Evolutionary conservation across 2,329 filamentous ascomycete species (phyloP), one percentile per base, ranked within the genome.

Genomic region (Didymella lethalis): DNA sequence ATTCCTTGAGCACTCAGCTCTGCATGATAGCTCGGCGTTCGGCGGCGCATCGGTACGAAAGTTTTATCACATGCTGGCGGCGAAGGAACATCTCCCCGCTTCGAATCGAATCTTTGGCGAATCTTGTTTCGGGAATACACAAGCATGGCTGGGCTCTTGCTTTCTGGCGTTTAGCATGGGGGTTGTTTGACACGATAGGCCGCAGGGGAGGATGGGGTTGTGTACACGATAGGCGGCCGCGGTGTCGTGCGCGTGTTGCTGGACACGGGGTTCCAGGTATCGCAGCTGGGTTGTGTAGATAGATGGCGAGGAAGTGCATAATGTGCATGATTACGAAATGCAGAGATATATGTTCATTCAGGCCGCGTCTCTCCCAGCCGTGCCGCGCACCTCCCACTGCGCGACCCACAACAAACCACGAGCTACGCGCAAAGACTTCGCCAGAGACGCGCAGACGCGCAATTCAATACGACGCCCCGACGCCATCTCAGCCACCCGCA

Each of bases 21-120:
- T 65, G 64, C 64, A 70, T 67, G 59, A 65, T 54, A 64, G 61
- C 65, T 66, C 58, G 67, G 67, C 67, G 67, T 64, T 70, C 62
- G 48, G 60, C 57, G 61, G 64, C 63, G 59, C 53, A 49, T 51
- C 29, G 56, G 38, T 63, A 47, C 51, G 51, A 48, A 54, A 47
- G 50, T 44, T 65, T 57, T 59, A 57, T 47, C 48, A 59, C 57
- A 66, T 67, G 43, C 59, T 63, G 49, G 51, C 41, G 45, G 53
- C 51, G 20, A 28, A 41, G 50, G 38, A 23, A 23, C 41, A 48
- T 43, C 31, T 43, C 50, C 28, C 10, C 28, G 29, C 38, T 56
- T 63, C 34, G 36, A 32, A 63, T 59, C 54, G 26, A 32, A 63
- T 59, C 54, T 63, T 50, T 58, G 54, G 48, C 48, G 50, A 31